Evolutionary conservation across 768 basidiomycete species (phyloP), one percentile per base, ranked within the genome.

Genomic region (Mycena alexandri): DNA sequence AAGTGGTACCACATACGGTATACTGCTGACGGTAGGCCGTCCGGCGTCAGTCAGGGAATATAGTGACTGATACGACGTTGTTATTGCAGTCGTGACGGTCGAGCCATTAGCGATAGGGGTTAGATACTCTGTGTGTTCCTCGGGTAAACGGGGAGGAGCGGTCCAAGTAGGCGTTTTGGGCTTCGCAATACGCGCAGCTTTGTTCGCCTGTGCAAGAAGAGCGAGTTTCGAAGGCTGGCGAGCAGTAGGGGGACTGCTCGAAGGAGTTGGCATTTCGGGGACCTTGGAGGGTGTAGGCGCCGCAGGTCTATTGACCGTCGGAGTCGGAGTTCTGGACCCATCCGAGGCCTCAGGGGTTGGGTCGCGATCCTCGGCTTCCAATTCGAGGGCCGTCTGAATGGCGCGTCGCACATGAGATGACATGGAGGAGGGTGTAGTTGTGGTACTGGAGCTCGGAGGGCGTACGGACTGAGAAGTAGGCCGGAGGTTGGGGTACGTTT

Each of bases 31-130:
- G 29, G 74, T 75, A 8, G 82, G 77, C 21, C 81, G 81, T n/a
- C 75, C 76, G 52, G 86, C 85, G 69, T 86, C 81, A 34, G 86
- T 88, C 10, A 93, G 81, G 70, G 86, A 89, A 74, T 86, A 86
- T 33, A 93, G 81, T 9, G 89, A 87, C 66, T 93, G 92, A 68
- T 93, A 93, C 0, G 90, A 89, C 2, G 93, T 93, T 0, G 93
- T 94, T 73, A 94, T 94, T 2, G 93, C 93, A 17, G 92, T 93
- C 0, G 93, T 94, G 14, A 88, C 93, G n/a, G 91, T 89, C 4
- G 90, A 80, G 0, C 93, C 92, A 73, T 94, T 94, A n/a, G 90
- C 91, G 50, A 91, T 92, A 2, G 93, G 93, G 17, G 87, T 90
- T 13, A 93, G 78, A 74, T 90, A 92, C 74, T 93, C 89, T 8